These are phyloP conservation scores for Penicillium sp. DNA, from an alignment of 2,329 filamentous ascomycete genomes.

Conservation along the genomic window DNA sequence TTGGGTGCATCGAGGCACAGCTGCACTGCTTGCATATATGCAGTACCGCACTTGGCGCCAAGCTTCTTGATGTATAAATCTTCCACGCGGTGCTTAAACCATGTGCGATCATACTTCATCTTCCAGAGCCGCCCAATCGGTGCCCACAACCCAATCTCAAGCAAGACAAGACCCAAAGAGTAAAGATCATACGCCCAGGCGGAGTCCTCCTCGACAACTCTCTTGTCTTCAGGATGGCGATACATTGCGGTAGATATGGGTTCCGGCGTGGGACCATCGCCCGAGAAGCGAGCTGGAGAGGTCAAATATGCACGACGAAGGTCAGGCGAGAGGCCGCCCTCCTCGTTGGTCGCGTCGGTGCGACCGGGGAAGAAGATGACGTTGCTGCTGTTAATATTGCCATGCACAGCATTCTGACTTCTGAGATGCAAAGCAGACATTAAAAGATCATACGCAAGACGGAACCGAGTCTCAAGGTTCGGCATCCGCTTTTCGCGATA, in stretches of 20 bases:
- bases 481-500: slow-evolving; percentile 43
- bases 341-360: slow-evolving; percentile 34
- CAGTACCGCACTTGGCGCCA: slow-evolving; percentile 61
- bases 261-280: slow-evolving; percentile 47
- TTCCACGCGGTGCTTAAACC: slow-evolving; percentile 64
- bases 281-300: slow-evolving; percentile 59
- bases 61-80: slow-evolving; percentile 62
- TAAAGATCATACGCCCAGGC: slow-evolving; percentile 56
- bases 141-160: slow-evolving; percentile 64
- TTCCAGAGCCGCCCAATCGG: slow-evolving; percentile 64
- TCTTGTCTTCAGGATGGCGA: slow-evolving; percentile 55
- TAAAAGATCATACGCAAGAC: slow-evolving; percentile 58
- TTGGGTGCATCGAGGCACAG: slow-evolving; percentile 61
- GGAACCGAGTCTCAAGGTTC: slow-evolving; percentile 62
- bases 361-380: slow-evolving; percentile 55
- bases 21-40: slow-evolving; percentile 62
- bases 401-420: slow-evolving; percentile 56
- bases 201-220: slow-evolving; percentile 37
- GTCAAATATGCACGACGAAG: slow-evolving; percentile 58
- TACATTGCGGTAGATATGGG: slow-evolving; percentile 57
- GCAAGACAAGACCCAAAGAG: slow-evolving; percentile 58
- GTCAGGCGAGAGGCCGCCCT: slow-evolving; percentile 39
- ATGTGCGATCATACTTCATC: slow-evolving; percentile 59
- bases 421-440: slow-evolving; percentile 58
- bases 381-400: slow-evolving; percentile 65